These are phyloP conservation scores for Tolypocladium capitatum DNA, from an alignment of 2,329 filamentous ascomycete genomes.

Conservation along the genomic window DNA sequence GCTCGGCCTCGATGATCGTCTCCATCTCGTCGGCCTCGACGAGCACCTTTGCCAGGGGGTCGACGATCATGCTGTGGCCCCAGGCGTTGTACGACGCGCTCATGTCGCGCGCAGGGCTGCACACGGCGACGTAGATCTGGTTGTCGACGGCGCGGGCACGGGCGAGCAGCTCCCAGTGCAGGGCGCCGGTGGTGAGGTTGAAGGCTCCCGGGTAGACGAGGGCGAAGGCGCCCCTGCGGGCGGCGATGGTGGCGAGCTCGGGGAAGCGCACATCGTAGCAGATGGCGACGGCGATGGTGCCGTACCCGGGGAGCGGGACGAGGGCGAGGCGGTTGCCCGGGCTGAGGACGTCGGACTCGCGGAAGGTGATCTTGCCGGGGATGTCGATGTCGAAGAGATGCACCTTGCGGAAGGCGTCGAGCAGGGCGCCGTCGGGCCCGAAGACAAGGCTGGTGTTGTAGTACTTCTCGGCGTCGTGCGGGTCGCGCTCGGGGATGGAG, in stretches of 20 bases:
- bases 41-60: conserved; percentile 77
- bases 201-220: conserved; percentile 94
- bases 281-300: conserved; percentile 76
- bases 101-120: conserved; percentile 76
- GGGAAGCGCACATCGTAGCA: conserved; percentile 98
- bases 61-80: conserved; percentile 80
- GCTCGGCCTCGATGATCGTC: conserved; percentile 59
- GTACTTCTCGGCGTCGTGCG: conserved; percentile 41
- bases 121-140: conserved; percentile 85
- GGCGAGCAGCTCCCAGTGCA: conserved; percentile 82
- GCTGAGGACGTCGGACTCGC: conserved; percentile 77
- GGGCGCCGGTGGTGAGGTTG: conserved; percentile 79
- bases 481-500: conserved; percentile 74
- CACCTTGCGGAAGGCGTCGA: conserved; percentile 85
- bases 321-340: conserved; percentile 78
- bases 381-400: conserved; percentile 98
- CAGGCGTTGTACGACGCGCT: conserved; percentile 72
- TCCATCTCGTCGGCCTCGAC: conserved; percentile 67
- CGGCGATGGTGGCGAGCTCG: conserved; percentile 80
- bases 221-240: conserved; percentile 72
- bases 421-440: conserved; percentile 58
- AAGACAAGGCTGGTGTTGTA: conserved; percentile 91
- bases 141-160: conserved; percentile 83
- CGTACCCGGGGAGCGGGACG: conserved; percentile 77
- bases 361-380: conserved; percentile 84